Evolutionary conservation across 2,329 filamentous ascomycete species (phyloP).

Genomic region (Penicillium sp.): DNA sequence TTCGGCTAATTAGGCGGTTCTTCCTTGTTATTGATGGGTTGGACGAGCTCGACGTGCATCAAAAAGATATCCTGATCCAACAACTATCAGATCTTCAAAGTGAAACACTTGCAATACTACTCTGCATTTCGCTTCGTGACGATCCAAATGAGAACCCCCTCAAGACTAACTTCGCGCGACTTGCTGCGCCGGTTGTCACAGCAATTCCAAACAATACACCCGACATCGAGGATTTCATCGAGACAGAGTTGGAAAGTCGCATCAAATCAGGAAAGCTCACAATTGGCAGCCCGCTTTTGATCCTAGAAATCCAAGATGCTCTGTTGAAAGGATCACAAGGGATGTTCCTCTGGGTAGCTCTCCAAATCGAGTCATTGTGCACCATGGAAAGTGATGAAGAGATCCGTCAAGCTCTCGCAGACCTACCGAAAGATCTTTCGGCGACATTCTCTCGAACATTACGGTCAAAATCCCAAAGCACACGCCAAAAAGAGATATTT

Average conservation of each 20-base stretch:
- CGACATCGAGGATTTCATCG: neutral
- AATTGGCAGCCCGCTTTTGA: neutral
- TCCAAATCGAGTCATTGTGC: slow-evolving; percentile 11
- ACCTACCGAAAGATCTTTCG: slow-evolving; percentile 1
- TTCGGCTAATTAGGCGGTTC: neutral
- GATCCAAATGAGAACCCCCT: neutral
- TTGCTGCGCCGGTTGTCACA: neutral
- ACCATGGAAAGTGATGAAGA: slow-evolving; percentile 5
- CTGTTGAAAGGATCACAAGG: slow-evolving; percentile 2
- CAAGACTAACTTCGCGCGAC: neutral
- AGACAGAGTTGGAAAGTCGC: neutral
- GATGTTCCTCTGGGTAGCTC: slow-evolving; percentile 14
- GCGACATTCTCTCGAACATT: neutral
- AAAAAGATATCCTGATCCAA: neutral
- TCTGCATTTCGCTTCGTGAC: neutral
- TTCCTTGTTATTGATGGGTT: neutral
- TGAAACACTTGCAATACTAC: neutral
- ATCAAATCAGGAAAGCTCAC: neutral
- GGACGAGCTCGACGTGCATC: neutral
- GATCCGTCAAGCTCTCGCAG: slow-evolving; percentile 3
- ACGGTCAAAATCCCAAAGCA: neutral
- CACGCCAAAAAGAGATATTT: neutral
- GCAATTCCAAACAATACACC: neutral
- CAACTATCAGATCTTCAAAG: neutral
- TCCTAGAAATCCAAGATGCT: neutral